Conservation (phyloP, 805 yeast species). For the Cyberlindnera japonica region DNA sequence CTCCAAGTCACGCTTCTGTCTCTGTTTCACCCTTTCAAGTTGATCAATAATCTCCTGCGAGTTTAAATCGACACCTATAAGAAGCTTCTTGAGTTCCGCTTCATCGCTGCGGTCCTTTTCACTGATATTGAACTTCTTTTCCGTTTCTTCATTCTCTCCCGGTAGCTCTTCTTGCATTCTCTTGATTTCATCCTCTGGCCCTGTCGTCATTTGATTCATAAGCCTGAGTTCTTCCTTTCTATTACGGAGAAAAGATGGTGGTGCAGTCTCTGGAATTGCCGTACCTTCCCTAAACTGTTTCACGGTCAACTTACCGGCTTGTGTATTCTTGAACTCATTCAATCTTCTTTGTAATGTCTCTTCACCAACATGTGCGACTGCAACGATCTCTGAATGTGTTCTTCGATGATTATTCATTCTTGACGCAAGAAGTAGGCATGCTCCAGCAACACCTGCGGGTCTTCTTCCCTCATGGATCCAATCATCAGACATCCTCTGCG, state of each 20-base stretch:
- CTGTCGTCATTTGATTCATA: conserved; percentile 10
- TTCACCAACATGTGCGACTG: conserved; percentile 92
- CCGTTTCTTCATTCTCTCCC: conserved; percentile 9
- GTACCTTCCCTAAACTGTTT: conserved; percentile 61
- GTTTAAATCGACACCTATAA: conserved; percentile 21
- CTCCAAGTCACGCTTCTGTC: conserved; percentile 21
- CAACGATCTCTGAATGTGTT: conserved; percentile 89
- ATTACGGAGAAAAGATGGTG: conserved; percentile 78
- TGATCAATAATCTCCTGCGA: conserved; percentile 28
- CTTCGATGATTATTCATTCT: conserved; percentile 94
- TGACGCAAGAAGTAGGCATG: conserved; percentile 88
- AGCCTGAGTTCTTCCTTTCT: conserved; percentile 43
- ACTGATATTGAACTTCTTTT: conserved; percentile 20
- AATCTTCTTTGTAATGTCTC: conserved; percentile 88
- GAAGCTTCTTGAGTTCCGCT: conserved; percentile 15
- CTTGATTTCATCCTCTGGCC: conserved; percentile 4
- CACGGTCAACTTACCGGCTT: conserved; percentile 70
- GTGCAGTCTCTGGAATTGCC: conserved; percentile 43
- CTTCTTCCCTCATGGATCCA: conserved; percentile 97
- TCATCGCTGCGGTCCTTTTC: conserved; percentile 22
- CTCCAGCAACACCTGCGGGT: conserved; percentile 99
- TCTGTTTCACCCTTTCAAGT: conserved; percentile 27
- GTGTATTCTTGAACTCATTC: conserved; percentile 79
- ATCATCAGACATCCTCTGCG: conserved; percentile 87
- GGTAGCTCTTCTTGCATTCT: conserved; percentile 1